These are phyloP conservation scores for Nyctanthes arbortristis DNA, from an alignment of 257 asterid species.

Conservation along the genomic window DNA sequence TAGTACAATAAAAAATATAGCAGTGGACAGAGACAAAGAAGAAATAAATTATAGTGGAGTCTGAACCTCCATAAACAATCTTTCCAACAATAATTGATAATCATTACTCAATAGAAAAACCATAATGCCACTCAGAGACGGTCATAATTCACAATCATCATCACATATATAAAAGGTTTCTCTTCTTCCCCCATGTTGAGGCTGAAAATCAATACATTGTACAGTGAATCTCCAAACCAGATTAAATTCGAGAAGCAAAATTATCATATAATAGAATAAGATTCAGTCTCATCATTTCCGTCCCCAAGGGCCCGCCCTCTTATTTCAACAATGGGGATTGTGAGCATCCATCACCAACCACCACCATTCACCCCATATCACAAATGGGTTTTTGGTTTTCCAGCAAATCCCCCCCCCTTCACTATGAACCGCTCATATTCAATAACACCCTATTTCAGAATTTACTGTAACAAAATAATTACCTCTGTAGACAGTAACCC, in stretches of 20 bases:
- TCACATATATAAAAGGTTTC: slow-evolving; percentile 24
- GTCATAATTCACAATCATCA: slow-evolving; percentile 39
- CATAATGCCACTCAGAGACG: slow-evolving; percentile 43
- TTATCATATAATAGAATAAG: slow-evolving; percentile 17
- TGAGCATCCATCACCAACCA: slow-evolving; percentile 60
- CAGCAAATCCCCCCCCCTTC: slow-evolving; percentile 46
- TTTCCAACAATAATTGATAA: slow-evolving; percentile 48
- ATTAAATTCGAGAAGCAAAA: neutral
- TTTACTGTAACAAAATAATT: neutral
- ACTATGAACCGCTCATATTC: slow-evolving; percentile 35
- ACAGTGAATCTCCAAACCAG: slow-evolving; percentile 30
- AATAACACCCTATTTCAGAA: slow-evolving; percentile 25
- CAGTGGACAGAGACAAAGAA: slow-evolving; percentile 46
- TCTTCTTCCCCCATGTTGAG: slow-evolving; percentile 21
- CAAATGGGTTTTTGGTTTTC: slow-evolving; percentile 36
- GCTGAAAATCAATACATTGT: slow-evolving; percentile 33
- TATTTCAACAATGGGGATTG: slow-evolving; percentile 49
- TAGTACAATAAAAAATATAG: slow-evolving; percentile 32
- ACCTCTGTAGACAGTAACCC: slow-evolving; percentile 4
- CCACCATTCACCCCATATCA: slow-evolving; percentile 45
- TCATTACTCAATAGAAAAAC: slow-evolving; percentile 51
- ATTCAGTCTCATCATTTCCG: slow-evolving; percentile 28
- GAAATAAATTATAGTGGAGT: slow-evolving; percentile 50
- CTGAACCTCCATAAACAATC: slow-evolving; percentile 49
- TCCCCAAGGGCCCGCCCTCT: slow-evolving; percentile 44